Evolutionary conservation across 169 alveolate species (phyloP).

Genomic region (Eimeria zaria): DNA sequence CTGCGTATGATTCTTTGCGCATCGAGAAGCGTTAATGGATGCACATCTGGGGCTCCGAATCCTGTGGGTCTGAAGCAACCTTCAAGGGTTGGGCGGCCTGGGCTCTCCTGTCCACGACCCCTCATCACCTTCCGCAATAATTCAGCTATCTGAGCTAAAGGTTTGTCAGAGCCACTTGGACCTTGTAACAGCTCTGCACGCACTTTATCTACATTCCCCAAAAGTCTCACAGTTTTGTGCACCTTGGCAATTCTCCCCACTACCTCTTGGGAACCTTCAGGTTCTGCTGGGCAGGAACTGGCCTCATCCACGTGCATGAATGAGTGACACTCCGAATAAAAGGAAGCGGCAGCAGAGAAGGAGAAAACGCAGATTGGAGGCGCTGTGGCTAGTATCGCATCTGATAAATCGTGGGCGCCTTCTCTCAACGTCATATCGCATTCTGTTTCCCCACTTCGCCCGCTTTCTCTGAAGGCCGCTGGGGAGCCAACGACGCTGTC

Average conservation of each 20-base stretch:
- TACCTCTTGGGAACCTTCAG: not conserved
- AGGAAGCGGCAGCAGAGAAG: not conserved
- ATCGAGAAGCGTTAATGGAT: conserved; percentile 37
- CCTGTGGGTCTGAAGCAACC: conserved; percentile 47
- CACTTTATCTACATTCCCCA: not conserved
- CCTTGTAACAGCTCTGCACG: conserved; percentile 29
- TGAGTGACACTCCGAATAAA: conserved; percentile 46
- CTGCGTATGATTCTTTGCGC: not conserved
- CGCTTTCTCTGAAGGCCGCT: not conserved
- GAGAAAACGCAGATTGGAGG: conserved; percentile 43
- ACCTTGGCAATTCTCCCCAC: not conserved
- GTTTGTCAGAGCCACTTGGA: not conserved
- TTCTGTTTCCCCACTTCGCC: not conserved
- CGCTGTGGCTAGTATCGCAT: not conserved
- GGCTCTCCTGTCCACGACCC: not conserved
- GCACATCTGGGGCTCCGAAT: not conserved
- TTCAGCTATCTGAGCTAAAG: not conserved
- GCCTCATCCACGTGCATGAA: not conserved
- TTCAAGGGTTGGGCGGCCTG: conserved; percentile 16
- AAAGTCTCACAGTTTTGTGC: conserved; percentile 11
- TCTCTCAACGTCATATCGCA: not conserved
- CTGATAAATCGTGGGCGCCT: not conserved
- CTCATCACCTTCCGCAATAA: not conserved
- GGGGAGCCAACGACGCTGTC: conserved; percentile 21
- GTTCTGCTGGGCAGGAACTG: not conserved